Base-by-base conservation (phyloP, 805 yeast genomes). In the Cyberlindnera meyerae region DNA sequence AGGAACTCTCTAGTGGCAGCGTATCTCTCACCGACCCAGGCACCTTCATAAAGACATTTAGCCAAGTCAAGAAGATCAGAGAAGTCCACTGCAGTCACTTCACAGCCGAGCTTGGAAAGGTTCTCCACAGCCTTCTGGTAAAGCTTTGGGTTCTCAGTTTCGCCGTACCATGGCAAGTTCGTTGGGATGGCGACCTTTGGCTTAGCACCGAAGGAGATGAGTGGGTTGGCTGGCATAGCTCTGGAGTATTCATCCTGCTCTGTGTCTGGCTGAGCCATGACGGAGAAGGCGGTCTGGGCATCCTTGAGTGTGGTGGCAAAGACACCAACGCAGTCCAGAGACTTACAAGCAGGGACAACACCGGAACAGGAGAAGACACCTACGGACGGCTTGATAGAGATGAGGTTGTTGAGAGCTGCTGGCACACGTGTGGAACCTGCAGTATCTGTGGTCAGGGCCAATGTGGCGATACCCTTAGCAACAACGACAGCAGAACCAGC, bases 381-480 rank as follows among this genome's bases (percentile, higher is more conserved):
- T 44, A 78, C 77, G 1, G 97, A 80, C 26, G 98, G 97, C 62
- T 90, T 90, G 48, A 93, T 73, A 15, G 97, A 97, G 46, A 90
- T 74, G 49, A 88, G 64, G 61, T 93, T 93, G 71, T 90, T 90
- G 47, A 90, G 69, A 21, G 88, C 90, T 18, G 97, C 97, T 18
- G 98, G 98, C 22, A 90, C 98, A 54, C 98, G 76, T 28, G 97
- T 97, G 6, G 96, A 86, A 16, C 98, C 98, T 8, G 98, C 98
- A 25, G 98, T 90, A 58, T 90, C 98, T 6, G 97, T 93, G 25
- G 97, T 97, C 49, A 90, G 68, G 1, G 96, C 73, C 33, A 90
- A 54, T 24, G 97, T 96, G 13, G 86, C 96, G 32, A 79, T 68
- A 41, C 97, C 97, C 48, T 88, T 73, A 15, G 88, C 90, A 14